phyloP scores from a whole-genome alignment of 768 basidiomycete genomes.

The Tylopilus intermedius region DNA sequence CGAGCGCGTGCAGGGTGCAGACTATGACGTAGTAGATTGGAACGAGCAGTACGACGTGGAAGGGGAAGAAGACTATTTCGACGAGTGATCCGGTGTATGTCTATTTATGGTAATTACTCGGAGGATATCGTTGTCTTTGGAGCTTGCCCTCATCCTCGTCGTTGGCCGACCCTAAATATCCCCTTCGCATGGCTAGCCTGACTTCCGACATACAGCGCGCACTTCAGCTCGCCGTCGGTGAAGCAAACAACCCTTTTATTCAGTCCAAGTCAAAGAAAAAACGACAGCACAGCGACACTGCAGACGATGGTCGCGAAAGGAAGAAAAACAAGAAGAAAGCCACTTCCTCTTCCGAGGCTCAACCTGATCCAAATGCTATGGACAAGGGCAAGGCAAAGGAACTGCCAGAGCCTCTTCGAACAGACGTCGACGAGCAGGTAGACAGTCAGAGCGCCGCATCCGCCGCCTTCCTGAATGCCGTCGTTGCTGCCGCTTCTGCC shows the following conservation, averaged over 20 bases:
- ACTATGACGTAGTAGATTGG: slow-evolving; percentile 75
- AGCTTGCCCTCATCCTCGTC: slow-evolving; percentile 40
- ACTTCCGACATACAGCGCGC: slow-evolving; percentile 45
- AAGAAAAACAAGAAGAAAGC: slow-evolving; percentile 33
- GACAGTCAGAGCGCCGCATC: slow-evolving; percentile 46
- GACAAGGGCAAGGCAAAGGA: slow-evolving; percentile 33
- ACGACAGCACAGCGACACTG: slow-evolving; percentile 22
- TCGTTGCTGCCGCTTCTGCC: slow-evolving; percentile 61
- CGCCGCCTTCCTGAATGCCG: slow-evolving; percentile 56
- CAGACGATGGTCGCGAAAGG: slow-evolving; percentile 24
- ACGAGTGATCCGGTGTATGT: slow-evolving; percentile 21
- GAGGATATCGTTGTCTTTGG: slow-evolving; percentile 5
- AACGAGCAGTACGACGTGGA: slow-evolving; percentile 62
- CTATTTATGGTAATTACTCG: slow-evolving; percentile 17
- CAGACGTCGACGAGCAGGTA: slow-evolving; percentile 21
- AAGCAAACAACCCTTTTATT: slow-evolving; percentile 38
- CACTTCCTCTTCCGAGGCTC: background rate
- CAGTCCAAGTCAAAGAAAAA: slow-evolving; percentile 35
- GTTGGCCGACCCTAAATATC: slow-evolving; percentile 38
- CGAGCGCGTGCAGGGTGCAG: slow-evolving; percentile 44
- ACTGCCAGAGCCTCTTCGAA: slow-evolving; percentile 31
- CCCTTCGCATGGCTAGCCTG: slow-evolving; percentile 28
- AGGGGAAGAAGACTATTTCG: slow-evolving; percentile 66
- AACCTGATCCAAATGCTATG: slow-evolving; percentile 23
- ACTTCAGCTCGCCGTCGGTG: slow-evolving; percentile 46